A percentile compares a stretch with the other conserved stretches of the same genome.
Evolutionary conservation across 495 filamentous ascomycete genomes (phyloP).

Genomic region (Lasiosphaeria hispida): DNA sequence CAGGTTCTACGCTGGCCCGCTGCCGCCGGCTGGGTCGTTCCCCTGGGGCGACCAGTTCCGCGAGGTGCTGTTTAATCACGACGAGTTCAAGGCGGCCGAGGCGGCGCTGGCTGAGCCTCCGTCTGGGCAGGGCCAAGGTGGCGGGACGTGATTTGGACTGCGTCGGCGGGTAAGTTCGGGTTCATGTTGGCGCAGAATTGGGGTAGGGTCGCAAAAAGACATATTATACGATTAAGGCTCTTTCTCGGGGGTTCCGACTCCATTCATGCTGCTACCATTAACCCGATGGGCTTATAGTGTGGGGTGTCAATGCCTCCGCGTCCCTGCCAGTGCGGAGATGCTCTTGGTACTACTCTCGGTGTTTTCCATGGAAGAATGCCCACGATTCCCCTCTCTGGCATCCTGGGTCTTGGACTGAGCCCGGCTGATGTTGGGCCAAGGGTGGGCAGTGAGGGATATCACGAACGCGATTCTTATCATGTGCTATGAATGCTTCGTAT

Average conservation of each 20-base stretch:
- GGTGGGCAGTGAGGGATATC: no score
- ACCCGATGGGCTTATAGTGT: constrained; percentile 15
- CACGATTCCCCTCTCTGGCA: background rate
- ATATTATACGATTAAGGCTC: constrained; percentile 9
- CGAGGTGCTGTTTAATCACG: constrained; percentile 30
- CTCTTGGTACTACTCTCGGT: no score
- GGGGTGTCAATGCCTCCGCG: background rate
- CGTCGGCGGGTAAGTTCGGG: background rate
- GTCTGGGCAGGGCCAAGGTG: background rate
- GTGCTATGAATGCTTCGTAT: no score
- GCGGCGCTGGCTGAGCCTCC: constrained; percentile 11
- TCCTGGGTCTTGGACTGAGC: background rate
- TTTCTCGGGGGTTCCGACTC: constrained; percentile 9
- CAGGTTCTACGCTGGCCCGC: constrained; percentile 27
- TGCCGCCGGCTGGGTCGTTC: constrained; percentile 19
- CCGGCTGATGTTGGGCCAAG: no score
- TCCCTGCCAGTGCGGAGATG: background rate
- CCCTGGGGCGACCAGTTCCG: constrained; percentile 26
- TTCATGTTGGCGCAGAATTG: background rate
- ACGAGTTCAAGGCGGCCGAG: constrained; percentile 23
- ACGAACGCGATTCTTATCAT: no score
- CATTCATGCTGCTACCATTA: constrained; percentile 10
- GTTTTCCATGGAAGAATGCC: background rate
- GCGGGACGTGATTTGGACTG: background rate
- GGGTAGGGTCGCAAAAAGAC: background rate